A percentile compares a stretch with the other conserved stretches of the same genome.
phyloP scores from a whole-genome alignment of 768 basidiomycete species.

The Lenzites betulinus region DNA sequence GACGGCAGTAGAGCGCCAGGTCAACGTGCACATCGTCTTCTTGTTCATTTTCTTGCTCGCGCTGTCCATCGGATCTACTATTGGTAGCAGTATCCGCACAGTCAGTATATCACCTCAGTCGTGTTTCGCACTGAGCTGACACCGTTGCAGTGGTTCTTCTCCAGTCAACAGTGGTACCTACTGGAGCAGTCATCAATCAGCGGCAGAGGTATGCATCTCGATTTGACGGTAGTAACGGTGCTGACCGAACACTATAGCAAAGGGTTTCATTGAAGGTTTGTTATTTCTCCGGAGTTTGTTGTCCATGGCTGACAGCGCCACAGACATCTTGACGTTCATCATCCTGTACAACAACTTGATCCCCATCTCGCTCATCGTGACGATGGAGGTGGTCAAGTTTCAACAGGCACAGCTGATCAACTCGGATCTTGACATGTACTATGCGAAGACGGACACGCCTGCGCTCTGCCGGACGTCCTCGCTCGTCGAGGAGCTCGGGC shows the following conservation, averaged over 20 bases:
- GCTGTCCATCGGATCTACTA: slow-evolving; percentile 86
- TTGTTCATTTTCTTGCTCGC: slow-evolving; percentile 86
- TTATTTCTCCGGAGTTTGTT: neutral
- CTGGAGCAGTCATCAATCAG: slow-evolving; percentile 59
- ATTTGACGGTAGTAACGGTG: neutral
- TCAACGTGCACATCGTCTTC: slow-evolving; percentile 95
- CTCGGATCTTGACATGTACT: slow-evolving; percentile 98
- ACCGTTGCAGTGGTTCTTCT: slow-evolving; percentile 76
- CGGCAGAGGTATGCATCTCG: slow-evolving; percentile 52
- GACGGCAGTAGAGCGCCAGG: slow-evolving; percentile 93
- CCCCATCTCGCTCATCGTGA: slow-evolving; percentile 98
- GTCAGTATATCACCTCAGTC: slow-evolving; percentile 37
- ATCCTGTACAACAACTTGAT: slow-evolving; percentile 99
- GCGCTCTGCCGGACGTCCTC: slow-evolving; percentile 98
- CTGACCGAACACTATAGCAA: slow-evolving; percentile 46
- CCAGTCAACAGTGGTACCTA: slow-evolving; percentile 89
- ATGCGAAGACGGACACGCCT: slow-evolving; percentile 91
- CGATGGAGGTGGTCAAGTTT: slow-evolving; percentile 99
- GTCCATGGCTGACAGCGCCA: slow-evolving; percentile 4
- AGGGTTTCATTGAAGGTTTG: slow-evolving; percentile 82
- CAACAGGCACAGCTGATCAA: slow-evolving; percentile 98
- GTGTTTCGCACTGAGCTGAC: neutral
- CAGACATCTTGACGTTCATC: slow-evolving; percentile 97
- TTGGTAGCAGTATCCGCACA: slow-evolving; percentile 88
- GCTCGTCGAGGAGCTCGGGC: slow-evolving; percentile 96